Conservation (phyloP, 2,329 filamentous ascomycete species). For the Microcera coccophila region DNA sequence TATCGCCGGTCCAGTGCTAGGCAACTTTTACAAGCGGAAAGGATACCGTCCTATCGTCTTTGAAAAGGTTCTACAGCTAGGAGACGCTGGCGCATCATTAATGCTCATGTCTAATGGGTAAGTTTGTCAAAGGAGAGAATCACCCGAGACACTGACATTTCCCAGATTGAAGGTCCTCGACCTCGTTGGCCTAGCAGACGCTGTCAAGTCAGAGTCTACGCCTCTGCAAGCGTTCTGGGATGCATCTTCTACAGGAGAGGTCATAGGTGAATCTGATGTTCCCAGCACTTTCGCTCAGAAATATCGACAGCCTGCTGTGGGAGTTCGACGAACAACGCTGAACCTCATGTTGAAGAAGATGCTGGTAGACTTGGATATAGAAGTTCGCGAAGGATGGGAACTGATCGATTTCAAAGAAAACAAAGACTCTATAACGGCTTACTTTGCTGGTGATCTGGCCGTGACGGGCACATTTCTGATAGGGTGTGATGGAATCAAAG, state of each 20-base stretch:
- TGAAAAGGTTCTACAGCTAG: constrained; percentile 19
- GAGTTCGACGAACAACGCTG: constrained; percentile 19
- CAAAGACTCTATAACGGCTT: constrained; percentile 17
- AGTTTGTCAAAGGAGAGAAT: no score
- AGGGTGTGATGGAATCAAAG: constrained; percentile 24
- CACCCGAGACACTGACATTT: background rate
- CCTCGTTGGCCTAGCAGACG: constrained; percentile 15
- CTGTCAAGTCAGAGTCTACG: constrained; percentile 9
- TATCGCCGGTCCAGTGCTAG: constrained; percentile 21
- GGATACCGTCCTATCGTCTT: constrained; percentile 26
- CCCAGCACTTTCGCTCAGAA: constrained; percentile 13
- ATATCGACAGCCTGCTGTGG: constrained; percentile 20
- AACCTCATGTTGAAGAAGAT: constrained; percentile 15
- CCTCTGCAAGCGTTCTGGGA: constrained; percentile 19
- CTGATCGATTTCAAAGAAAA: constrained; percentile 18
- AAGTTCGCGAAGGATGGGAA: constrained; percentile 23
- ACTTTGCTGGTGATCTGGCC: constrained; percentile 14
- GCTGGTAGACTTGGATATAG: constrained; percentile 14
- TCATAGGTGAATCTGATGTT: constrained; percentile 17
- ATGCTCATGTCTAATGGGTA: constrained; percentile 26
- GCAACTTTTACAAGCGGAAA: constrained; percentile 20
- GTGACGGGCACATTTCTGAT: constrained; percentile 22
- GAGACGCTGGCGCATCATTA: constrained; percentile 23
- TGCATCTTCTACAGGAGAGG: constrained; percentile 12
- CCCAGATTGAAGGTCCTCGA: constrained; percentile 20